Evolutionary conservation across 2,329 filamentous ascomycete species (phyloP).

Genomic region (Talaromyces marneffei): DNA sequence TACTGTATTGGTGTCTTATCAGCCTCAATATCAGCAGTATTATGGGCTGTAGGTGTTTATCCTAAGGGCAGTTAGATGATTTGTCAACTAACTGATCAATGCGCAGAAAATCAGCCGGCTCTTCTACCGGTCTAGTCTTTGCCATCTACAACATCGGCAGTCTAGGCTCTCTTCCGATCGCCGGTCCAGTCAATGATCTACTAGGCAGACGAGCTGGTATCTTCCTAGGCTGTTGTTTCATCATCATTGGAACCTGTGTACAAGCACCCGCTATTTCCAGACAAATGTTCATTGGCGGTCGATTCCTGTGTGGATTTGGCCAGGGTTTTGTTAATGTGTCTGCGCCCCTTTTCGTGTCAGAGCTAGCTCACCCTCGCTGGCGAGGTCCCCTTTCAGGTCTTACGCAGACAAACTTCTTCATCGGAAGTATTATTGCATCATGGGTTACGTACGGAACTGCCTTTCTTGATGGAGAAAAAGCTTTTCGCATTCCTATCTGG

Average conservation of each 20-base stretch:
- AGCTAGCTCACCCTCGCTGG: constrained; percentile 13
- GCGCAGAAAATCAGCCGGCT: constrained; percentile 7
- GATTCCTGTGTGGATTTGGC: constrained; percentile 10
- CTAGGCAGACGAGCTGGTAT: constrained; percentile 10
- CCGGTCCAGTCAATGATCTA: constrained; percentile 9
- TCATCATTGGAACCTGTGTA: constrained; percentile 13
- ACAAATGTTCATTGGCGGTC: constrained; percentile 11
- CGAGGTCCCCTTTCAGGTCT: constrained; percentile 13
- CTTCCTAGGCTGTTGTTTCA: constrained; percentile 6
- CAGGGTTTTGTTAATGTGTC: constrained; percentile 13
- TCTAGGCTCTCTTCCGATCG: constrained; percentile 5
- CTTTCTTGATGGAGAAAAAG: constrained; percentile 9
- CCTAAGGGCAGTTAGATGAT: neutral
- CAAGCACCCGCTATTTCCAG: constrained; percentile 10
- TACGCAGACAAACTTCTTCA: constrained; percentile 10
- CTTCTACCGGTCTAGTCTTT: constrained; percentile 12
- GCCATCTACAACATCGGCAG: constrained; percentile 14
- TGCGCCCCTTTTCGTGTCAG: constrained; percentile 10
- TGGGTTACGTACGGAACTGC: constrained; percentile 13
- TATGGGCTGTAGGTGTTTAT: constrained; percentile 7
- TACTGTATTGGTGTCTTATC: neutral
- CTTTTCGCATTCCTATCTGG: constrained; percentile 14
- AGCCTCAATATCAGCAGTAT: constrained; percentile 14
- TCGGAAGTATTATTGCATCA: constrained; percentile 13
- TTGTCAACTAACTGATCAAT: neutral